Percentiles rank a stretch among this genome's conserved stretches.
Evolutionary conservation across 352 stramenopile genomes (phyloP).

Genomic region (Phytophthora idaei): DNA sequence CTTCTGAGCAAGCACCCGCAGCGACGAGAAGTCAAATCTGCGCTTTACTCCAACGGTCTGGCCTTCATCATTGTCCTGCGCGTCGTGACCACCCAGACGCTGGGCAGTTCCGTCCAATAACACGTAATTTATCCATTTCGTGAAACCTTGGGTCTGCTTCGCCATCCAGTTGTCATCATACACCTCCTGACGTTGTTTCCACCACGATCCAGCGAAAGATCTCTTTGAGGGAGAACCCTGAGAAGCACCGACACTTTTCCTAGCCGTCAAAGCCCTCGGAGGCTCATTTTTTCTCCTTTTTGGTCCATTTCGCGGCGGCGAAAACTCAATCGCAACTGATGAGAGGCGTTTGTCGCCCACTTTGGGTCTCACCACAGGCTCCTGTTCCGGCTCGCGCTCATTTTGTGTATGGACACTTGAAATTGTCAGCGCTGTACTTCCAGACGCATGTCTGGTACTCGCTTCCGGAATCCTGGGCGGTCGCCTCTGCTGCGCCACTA

Average conservation of each 20-base stretch:
- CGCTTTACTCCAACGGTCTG: conserved; percentile 19
- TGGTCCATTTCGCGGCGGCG: conserved; percentile 36
- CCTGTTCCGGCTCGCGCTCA: conserved; percentile 22
- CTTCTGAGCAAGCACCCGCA: conserved; percentile 76
- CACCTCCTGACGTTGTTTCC: conserved; percentile 68
- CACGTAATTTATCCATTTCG: conserved; percentile 90
- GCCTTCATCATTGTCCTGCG: conserved; percentile 20
- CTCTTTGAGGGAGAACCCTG: conserved; percentile 26
- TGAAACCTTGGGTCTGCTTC: conserved; percentile 83
- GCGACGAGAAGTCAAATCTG: conserved; percentile 65
- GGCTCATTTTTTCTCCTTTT: conserved; percentile 38
- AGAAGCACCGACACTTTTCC: conserved; percentile 12
- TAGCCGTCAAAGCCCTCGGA: conserved; percentile 5
- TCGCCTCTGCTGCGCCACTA: conserved; percentile 5
- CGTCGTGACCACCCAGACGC: conserved; percentile 31
- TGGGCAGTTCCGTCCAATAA: conserved; percentile 61
- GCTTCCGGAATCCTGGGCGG: conserved; percentile 8
- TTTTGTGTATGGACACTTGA: conserved; percentile 5
- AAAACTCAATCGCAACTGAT: conserved; percentile 49
- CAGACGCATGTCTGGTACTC: conserved; percentile 11
- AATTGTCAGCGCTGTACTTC: conserved; percentile 5
- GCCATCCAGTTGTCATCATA: conserved; percentile 83
- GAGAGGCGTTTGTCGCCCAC: conserved; percentile 43
- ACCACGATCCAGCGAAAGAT: conserved; percentile 60
- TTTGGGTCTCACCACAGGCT: conserved; percentile 16